These are phyloP conservation scores for Dendrobium nobile DNA, from an alignment of 106 monocot genomes.

Conservation along the genomic window DNA sequence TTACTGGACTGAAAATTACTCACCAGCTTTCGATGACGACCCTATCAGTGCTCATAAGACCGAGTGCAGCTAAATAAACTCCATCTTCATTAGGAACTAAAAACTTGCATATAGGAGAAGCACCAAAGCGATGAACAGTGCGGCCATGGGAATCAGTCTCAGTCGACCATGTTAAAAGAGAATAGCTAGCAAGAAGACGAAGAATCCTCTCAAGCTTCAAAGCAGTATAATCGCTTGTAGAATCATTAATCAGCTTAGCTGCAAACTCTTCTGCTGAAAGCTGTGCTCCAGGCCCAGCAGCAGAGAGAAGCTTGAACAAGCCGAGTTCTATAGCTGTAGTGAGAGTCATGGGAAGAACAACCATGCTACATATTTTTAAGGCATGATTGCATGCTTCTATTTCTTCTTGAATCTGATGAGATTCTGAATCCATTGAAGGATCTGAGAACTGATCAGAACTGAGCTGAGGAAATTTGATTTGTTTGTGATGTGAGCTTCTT, in stretches of 20 bases:
- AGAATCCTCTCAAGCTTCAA: constrained; percentile 37
- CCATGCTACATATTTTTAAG: background rate
- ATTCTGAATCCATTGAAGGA: background rate
- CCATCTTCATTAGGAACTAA: constrained; percentile 48
- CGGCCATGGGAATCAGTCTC: background rate
- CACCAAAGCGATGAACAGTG: constrained; percentile 11
- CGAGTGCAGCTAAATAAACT: constrained; percentile 31
- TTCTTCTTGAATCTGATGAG: constrained; percentile 4
- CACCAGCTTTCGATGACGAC: constrained; percentile 40
- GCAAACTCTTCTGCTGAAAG: constrained; percentile 40
- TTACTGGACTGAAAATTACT: no score
- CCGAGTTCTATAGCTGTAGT: constrained; percentile 16
- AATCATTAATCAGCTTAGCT: constrained; percentile 15
- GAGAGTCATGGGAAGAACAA: constrained; percentile 19
- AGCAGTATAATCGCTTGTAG: constrained; percentile 22
- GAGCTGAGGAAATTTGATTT: no score
- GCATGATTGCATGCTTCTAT: constrained; percentile 12
- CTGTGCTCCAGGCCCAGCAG: constrained; percentile 15
- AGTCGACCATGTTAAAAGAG: constrained; percentile 23
- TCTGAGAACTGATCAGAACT: no score
- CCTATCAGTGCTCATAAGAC: constrained; percentile 46
- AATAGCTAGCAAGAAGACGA: constrained; percentile 32
- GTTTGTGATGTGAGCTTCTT: no score
- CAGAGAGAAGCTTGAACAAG: constrained; percentile 13
- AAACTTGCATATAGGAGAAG: constrained; percentile 43